phyloP scores from a whole-genome alignment of 2,329 filamentous ascomycete genomes.

The Stemphylium lycopersici region DNA sequence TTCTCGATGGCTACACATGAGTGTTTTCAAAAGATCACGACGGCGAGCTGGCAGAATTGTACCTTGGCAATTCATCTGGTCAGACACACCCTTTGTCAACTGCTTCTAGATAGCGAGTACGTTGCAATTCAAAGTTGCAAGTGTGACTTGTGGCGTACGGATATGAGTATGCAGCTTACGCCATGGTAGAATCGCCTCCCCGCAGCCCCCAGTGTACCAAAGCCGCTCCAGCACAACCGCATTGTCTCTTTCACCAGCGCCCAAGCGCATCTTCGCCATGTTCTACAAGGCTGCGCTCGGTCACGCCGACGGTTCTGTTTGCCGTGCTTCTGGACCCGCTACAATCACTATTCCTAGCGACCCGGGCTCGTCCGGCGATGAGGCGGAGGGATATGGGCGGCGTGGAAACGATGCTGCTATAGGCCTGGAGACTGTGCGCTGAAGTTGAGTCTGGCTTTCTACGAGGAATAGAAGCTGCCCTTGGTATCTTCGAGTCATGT shows the following conservation, averaged over 20 bases:
- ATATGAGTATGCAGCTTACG: background rate
- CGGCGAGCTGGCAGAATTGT: conserved; percentile 9
- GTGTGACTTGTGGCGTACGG: background rate
- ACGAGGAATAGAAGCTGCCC: too few species aligned
- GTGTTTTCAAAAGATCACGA: conserved; percentile 4
- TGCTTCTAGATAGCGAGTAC: background rate
- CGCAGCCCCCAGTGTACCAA: background rate
- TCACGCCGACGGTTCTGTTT: too few species aligned
- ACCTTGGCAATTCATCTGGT: conserved; percentile 10
- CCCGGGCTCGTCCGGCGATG: too few species aligned
- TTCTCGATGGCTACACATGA: conserved; percentile 8
- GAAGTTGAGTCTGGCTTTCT: too few species aligned
- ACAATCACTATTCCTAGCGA: too few species aligned
- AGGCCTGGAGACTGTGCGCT: too few species aligned
- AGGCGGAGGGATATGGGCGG: too few species aligned
- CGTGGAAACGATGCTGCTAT: background rate
- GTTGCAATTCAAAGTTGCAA: background rate
- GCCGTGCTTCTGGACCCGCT: too few species aligned
- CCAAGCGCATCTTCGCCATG: conserved; percentile 1
- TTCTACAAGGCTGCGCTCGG: too few species aligned
- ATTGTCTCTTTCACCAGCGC: conserved; percentile 3
- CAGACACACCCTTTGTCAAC: background rate
- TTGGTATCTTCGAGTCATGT: too few species aligned
- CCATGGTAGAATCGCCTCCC: background rate
- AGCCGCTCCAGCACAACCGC: background rate